Conservation (phyloP, 345 rosid genomes). For the Kandelia obovata region DNA sequence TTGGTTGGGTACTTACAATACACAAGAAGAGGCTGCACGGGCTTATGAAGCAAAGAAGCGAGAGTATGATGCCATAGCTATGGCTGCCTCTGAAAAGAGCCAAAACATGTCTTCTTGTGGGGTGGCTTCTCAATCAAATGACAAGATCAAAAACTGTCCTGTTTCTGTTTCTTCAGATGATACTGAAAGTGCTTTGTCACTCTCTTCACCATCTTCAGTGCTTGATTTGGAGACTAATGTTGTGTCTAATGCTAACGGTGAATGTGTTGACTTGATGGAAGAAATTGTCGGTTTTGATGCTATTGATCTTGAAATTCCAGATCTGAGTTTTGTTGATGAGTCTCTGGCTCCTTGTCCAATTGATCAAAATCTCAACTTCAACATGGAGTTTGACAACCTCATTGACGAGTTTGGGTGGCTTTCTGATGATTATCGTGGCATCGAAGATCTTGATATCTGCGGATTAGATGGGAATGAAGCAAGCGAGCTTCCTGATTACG, state of each 20-base stretch:
- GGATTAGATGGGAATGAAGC: slow-evolving; percentile 49
- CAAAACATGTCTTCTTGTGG: slow-evolving; percentile 11
- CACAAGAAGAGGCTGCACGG: slow-evolving; percentile 67
- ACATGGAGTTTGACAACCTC: slow-evolving; percentile 35
- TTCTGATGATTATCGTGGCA: slow-evolving; percentile 45
- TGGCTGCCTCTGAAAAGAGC: slow-evolving; percentile 33
- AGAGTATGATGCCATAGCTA: slow-evolving; percentile 45
- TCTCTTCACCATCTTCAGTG: slow-evolving; percentile 47
- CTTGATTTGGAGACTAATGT: slow-evolving; percentile 35
- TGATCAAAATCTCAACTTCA: slow-evolving; percentile 41
- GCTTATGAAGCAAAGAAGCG: slow-evolving; percentile 64
- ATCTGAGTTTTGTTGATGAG: slow-evolving; percentile 44
- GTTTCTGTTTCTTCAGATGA: slow-evolving; percentile 30
- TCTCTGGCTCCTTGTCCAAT: slow-evolving; percentile 25
- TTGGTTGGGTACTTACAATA: slow-evolving; percentile 79
- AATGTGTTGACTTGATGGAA: slow-evolving; percentile 6
- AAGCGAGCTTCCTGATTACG: slow-evolving; percentile 71
- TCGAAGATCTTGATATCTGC: slow-evolving; percentile 48
- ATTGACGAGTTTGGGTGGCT: slow-evolving; percentile 49
- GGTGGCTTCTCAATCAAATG: slow-evolving; percentile 8
- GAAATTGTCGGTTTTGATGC: slow-evolving; percentile 18
- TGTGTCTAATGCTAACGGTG: slow-evolving; percentile 18
- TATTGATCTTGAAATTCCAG: slow-evolving; percentile 40
- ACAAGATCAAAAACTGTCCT: background rate
- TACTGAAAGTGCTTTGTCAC: slow-evolving; percentile 45